phyloP scores from a whole-genome alignment of 306 rosid species.

The Purshia tridentata region DNA sequence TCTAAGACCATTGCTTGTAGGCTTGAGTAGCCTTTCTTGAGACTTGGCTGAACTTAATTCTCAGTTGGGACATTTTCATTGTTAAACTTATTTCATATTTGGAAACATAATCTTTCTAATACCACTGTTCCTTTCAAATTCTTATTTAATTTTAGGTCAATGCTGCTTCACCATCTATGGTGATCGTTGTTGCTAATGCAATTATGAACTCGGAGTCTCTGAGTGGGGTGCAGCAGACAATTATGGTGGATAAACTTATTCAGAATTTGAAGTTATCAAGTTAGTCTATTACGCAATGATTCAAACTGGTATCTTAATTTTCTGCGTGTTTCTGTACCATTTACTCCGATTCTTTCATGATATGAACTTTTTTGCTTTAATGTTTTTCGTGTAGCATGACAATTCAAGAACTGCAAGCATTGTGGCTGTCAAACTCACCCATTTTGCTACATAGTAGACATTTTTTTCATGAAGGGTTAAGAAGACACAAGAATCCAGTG shows the following conservation, averaged over 20 bases:
- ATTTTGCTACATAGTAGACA: neutral
- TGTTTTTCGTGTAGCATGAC: slow-evolving; percentile 27
- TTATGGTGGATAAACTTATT: slow-evolving; percentile 82
- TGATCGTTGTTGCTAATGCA: slow-evolving; percentile 64
- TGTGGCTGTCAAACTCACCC: slow-evolving; percentile 12
- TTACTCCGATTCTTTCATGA: slow-evolving; percentile 8
- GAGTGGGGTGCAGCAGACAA: slow-evolving; percentile 80
- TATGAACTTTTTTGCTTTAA: slow-evolving; percentile 9
- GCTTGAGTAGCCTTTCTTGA: neutral
- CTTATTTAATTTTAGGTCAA: slow-evolving; percentile 53
- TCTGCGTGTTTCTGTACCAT: slow-evolving; percentile 2
- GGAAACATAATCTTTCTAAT: slow-evolving; percentile 11
- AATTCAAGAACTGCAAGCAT: slow-evolving; percentile 20
- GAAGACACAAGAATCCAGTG: neutral
- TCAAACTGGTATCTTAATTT: slow-evolving; percentile 6
- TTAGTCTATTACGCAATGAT: slow-evolving; percentile 10
- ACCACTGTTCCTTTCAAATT: neutral
- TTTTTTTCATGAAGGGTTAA: neutral
- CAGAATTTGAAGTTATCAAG: slow-evolving; percentile 52
- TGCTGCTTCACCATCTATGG: slow-evolving; percentile 61
- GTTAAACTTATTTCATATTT: neutral
- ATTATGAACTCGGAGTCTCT: slow-evolving; percentile 66
- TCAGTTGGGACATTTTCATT: neutral
- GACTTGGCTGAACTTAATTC: neutral
- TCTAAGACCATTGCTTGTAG: slow-evolving; percentile 6